phyloP scores from a whole-genome alignment of 2,329 filamentous ascomycete genomes.

The Gyromitra esculenta region DNA sequence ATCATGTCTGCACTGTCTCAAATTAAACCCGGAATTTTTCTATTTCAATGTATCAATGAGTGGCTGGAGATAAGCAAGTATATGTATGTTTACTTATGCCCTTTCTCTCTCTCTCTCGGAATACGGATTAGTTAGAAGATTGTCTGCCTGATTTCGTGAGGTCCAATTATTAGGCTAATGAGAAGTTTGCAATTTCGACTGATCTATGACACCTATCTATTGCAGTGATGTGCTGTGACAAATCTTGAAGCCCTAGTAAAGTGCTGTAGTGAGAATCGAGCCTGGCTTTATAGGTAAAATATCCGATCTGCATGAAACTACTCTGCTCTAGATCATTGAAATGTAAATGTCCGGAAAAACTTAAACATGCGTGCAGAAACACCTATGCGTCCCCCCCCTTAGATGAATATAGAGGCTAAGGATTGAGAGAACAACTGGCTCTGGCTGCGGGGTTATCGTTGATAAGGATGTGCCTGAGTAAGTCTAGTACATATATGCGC shows the following conservation, averaged over 20 bases:
- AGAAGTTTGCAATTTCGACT: not conserved
- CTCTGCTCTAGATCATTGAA: not conserved
- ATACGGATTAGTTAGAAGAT: not conserved
- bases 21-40: not conserved
- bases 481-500: conserved; percentile 31
- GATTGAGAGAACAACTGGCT: not conserved
- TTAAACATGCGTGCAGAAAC: not conserved
- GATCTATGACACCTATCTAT: conserved; percentile 5
- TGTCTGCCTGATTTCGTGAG: not conserved
- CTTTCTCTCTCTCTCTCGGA: not conserved
- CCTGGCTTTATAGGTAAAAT: not conserved
- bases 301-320: not conserved
- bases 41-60: not conserved
- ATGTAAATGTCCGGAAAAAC: not conserved
- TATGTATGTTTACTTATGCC: not conserved
- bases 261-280: not conserved
- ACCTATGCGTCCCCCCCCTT: no score
- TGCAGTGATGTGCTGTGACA: not conserved
- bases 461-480: conserved; percentile 35
- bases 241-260: not conserved
- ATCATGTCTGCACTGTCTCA: conserved; percentile 10
- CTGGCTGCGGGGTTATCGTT: conserved; percentile 15
- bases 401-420: not conserved
- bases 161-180: not conserved
- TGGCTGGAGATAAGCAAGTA: not conserved